Evolutionary conservation across 192 early-diverging fungal genomes (phyloP).

Genomic region (Chytriomyces sp.): DNA sequence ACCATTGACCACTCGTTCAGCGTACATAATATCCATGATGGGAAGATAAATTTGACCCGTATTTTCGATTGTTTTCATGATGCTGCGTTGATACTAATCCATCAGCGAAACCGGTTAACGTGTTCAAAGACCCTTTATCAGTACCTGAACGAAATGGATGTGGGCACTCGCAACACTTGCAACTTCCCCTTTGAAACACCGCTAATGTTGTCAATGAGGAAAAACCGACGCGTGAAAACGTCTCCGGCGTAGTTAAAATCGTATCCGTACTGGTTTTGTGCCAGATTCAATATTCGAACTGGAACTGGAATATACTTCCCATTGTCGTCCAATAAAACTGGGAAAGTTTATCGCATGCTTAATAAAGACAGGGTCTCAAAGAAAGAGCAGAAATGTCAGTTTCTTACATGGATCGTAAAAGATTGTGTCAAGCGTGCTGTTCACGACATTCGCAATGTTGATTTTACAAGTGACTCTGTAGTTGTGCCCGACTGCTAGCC

Average conservation of each 20-base stretch:
- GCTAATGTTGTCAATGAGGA: slow-evolving; percentile 52
- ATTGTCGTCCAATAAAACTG: slow-evolving; percentile 42
- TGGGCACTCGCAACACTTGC: slow-evolving; percentile 44
- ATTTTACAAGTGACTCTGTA: slow-evolving; percentile 43
- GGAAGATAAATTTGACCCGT: slow-evolving; percentile 52
- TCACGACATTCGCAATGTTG: slow-evolving; percentile 37
- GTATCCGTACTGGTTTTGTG: slow-evolving; percentile 32
- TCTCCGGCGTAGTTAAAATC: slow-evolving; percentile 31
- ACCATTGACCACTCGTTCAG: slow-evolving; percentile 39
- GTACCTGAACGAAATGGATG: slow-evolving; percentile 48
- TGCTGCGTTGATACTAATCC: neutral
- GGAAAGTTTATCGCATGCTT: neutral
- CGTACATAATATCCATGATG: slow-evolving; percentile 56
- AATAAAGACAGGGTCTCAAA: neutral
- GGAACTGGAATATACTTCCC: slow-evolving; percentile 48
- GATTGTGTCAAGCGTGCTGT: slow-evolving; percentile 33
- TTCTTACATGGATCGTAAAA: slow-evolving; percentile 59
- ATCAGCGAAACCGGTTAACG: slow-evolving; percentile 4
- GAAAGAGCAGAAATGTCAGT: neutral
- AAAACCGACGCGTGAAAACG: slow-evolving; percentile 50
- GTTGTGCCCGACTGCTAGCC: slow-evolving; percentile 47
- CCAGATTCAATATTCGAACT: slow-evolving; percentile 48
- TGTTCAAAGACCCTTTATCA: neutral
- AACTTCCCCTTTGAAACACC: slow-evolving; percentile 48
- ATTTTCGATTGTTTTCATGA: slow-evolving; percentile 7